Evolutionary conservation across 73 alveolate species (phyloP), one percentile per base, ranked within the genome.

Genomic region (Blepharisma stoltei): DNA sequence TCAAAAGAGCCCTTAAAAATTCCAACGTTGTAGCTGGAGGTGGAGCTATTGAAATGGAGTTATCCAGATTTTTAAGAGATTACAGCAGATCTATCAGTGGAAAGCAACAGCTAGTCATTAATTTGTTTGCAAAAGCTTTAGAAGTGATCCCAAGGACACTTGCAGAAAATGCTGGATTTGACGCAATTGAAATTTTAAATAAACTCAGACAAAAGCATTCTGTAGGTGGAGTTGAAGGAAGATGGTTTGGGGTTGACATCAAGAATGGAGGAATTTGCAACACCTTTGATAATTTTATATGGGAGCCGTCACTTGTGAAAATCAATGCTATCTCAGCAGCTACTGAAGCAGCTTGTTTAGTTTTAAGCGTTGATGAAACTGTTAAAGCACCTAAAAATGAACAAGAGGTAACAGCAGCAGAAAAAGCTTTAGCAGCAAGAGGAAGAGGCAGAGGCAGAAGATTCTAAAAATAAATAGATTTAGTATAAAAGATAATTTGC

Each of bases 151-250:
- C 99, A 9, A 95, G 86, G 88, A 95, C 99, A 9, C 81, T 95
- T 27, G 99, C 99, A 55, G 97, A 94, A 69, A 95, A 95, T 92
- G 94, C 98, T n/a, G 99, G 98, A 65, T 85, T 89, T 54, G 83
- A 76, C 32, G 54, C 81, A 8, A 66, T 78, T 43, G 96, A 89
- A 20, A 84, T 92, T 6, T 76, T 92, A 32, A 95, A 95, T 77
- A 95, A 94, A 77, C 90, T 95, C 43, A 86, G 99, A 78, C 91
- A 92, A 81, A 94, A 93, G 86, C 99, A 95, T 81, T 94, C 98
- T 55, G 38, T 81, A 54, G 95, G 88, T 6, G 95, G 92, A 23
- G 94, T 81, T 2, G 96, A 89, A 78, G 94, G 95, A 11, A 71
- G 93, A 69, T 93, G 98, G 97, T 89, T 52, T 71, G 99, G 99